Percentiles rank a stretch among this genome's conserved stretches.
Evolutionary conservation across 2,329 filamentous ascomycete genomes (phyloP).

Genomic region (Aspergillus thermomutatus): DNA sequence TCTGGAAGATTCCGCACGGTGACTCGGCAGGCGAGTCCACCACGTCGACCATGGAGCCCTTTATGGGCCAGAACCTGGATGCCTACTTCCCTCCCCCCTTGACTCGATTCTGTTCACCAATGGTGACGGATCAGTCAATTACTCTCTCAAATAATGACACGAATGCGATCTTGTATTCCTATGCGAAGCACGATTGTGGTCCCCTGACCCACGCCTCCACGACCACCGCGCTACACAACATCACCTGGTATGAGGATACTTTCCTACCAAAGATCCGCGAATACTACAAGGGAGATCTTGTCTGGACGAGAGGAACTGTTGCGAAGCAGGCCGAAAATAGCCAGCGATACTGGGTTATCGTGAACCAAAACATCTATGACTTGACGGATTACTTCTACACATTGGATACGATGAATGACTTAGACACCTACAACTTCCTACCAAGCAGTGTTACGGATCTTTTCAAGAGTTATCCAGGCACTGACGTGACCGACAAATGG

Average conservation of each 20-base stretch:
- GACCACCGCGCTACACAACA: conserved; percentile 56
- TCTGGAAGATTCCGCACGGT: conserved; percentile 81
- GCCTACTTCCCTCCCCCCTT: conserved; percentile 83
- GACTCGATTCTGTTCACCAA: conserved; percentile 66
- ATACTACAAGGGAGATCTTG: conserved; percentile 83
- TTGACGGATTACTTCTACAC: conserved; percentile 90
- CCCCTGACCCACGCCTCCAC: conserved; percentile 52
- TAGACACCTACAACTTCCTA: conserved; percentile 66
- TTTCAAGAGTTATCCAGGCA: conserved; percentile 72
- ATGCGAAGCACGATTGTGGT: conserved; percentile 70
- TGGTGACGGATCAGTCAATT: conserved; percentile 61
- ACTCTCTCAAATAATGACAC: conserved; percentile 58
- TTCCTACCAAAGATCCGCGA: conserved; percentile 80
- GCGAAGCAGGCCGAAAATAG: conserved; percentile 62
- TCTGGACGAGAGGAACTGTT: conserved; percentile 62
- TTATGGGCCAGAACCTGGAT: conserved; percentile 76
- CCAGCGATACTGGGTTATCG: conserved; percentile 74
- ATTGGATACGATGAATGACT: conserved; percentile 54
- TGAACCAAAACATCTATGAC: conserved; percentile 77
- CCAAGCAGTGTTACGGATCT: conserved; percentile 64
- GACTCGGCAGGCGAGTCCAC: conserved; percentile 63
- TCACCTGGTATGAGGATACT: conserved; percentile 70
- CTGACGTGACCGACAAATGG: conserved; percentile 69
- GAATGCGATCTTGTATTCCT: conserved; percentile 53
- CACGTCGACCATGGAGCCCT: conserved; percentile 65